Conservation (phyloP, 345 rosid species). For the Excoecaria cochinchinensis region DNA sequence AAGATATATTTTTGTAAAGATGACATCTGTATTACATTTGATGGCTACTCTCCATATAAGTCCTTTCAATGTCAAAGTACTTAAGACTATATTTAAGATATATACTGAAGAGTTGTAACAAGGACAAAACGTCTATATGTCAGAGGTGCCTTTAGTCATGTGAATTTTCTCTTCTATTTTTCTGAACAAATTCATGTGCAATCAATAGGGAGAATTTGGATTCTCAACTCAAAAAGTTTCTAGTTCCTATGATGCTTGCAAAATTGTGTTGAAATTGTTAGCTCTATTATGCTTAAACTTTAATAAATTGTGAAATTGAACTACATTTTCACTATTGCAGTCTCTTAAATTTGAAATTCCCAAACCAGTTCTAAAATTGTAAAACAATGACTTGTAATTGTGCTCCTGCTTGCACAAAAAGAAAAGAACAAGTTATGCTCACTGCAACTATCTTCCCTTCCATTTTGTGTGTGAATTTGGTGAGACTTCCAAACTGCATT, state of each 20-base stretch:
- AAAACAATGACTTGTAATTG: background rate
- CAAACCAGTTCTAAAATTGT: background rate
- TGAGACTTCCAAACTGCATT: background rate
- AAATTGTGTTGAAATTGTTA: background rate
- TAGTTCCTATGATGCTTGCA: background rate
- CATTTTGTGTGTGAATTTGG: background rate
- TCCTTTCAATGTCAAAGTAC: background rate
- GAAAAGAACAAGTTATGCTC: too few relatives aligned
- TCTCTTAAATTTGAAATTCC: background rate
- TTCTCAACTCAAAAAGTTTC: background rate
- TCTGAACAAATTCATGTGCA: background rate
- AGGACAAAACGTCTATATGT: background rate
- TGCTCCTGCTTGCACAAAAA: too few relatives aligned
- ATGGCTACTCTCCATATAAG: background rate
- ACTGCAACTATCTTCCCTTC: background rate
- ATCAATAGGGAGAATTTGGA: background rate
- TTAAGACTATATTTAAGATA: too few relatives aligned
- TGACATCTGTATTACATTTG: background rate
- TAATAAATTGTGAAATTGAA: background rate
- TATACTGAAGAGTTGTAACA: background rate
- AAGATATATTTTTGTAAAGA: background rate
- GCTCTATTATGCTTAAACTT: background rate
- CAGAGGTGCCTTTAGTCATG: background rate
- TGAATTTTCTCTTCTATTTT: too few relatives aligned
- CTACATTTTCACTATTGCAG: background rate